Base-by-base conservation (phyloP, 169 alveolate species). In the Plasmodium blacklocki region DNA sequence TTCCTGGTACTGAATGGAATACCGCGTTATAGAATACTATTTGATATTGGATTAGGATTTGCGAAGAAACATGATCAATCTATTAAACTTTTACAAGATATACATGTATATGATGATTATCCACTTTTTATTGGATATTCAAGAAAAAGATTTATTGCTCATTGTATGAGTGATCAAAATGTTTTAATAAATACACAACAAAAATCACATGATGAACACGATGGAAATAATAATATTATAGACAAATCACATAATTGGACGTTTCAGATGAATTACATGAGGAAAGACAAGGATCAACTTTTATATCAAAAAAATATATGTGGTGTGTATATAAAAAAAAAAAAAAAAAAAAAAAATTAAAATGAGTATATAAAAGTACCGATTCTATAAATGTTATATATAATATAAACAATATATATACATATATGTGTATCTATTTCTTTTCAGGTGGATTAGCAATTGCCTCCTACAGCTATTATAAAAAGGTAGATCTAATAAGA, bases 91-190 rank as follows among this genome's bases (percentile, higher is more conserved):
- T 66, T 78, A 71, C 68, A 78, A 59, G 32, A 78, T 43, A 78
- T 78, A 50, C 89, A 78, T 23, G 89, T 78, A 64, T 78, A 78
- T 52, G 89, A 78, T 78, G 89, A 78, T 2, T 78, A 66, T 21
- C 89, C 89, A 21, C 89, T 78, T 58, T 64, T 78, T 66, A 68
- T 78, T 78, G 89, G 89, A 3, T 78, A 78, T 59, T 78, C 89
- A 71, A 78, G 89, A 70, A 78, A 78, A 59, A 68, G 89, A 64
- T 78, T 78, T 78, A 78, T 78, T 64, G 54, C 71, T 3, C 78
- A 78, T 60, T 64, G 78, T 43, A 64, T 78, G 80, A 70, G 8
- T 15, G 89, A 21, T 18, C 45, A 78, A 21, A 52, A 15, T 66
- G 32, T 60, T 26, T 1, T 63, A 5, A 60, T 8, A 21, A 59